Evolutionary conservation across 371 early-diverging fungal species (phyloP).

Genomic region (Apophysomyces trapeziformis): DNA sequence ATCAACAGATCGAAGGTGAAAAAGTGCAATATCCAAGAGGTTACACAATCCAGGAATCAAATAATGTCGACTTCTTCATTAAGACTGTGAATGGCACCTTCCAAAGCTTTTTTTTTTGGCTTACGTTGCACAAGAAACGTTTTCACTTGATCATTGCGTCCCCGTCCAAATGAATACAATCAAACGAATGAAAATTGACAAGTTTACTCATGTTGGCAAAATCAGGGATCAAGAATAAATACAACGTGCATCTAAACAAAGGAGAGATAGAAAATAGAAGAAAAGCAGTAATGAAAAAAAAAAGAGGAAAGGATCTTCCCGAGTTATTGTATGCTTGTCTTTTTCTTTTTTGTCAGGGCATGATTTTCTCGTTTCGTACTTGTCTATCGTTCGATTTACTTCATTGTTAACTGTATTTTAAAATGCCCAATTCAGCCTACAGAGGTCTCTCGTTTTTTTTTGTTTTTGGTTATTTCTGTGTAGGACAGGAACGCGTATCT

Average conservation of each 20-base stretch:
- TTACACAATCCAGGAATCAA: slow-evolving; percentile 8
- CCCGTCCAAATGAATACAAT: too few relatives aligned
- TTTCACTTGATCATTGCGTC: slow-evolving; percentile 10
- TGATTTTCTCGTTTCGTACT: not conserved
- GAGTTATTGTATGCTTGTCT: not conserved
- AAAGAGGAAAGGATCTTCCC: not conserved
- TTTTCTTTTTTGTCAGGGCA: not conserved
- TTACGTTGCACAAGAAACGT: not conserved
- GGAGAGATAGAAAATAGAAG: not conserved
- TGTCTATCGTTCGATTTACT: not conserved
- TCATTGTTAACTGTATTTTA: not conserved
- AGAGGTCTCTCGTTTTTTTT: not conserved
- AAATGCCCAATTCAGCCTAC: not conserved
- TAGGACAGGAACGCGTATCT: not conserved
- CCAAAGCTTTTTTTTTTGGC: not conserved
- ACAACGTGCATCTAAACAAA: not conserved
- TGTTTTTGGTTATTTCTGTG: not conserved
- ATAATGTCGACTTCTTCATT: slow-evolving; percentile 4
- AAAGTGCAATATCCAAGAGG: not conserved
- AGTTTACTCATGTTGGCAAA: not conserved
- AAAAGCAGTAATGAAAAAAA: not conserved
- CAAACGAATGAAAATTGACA: not conserved
- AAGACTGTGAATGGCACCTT: not conserved
- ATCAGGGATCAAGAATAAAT: not conserved
- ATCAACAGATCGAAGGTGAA: not conserved